Evolutionary conservation across 768 basidiomycete genomes (phyloP).

Genomic region (Pisolithus marmoratus): DNA sequence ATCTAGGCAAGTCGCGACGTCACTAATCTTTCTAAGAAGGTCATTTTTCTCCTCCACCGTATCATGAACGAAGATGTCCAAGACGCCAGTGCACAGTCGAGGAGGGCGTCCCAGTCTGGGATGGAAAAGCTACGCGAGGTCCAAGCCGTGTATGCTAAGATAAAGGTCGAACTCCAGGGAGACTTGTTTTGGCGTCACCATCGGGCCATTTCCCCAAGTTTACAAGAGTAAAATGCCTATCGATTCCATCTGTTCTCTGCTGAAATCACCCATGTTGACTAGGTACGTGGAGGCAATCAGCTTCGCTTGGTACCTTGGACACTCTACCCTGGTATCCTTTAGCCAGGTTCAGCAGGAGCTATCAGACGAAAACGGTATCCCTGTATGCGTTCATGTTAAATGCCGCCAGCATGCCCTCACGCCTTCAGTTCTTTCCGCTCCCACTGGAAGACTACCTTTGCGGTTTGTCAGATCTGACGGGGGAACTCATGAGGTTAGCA

Average conservation of each 20-base stretch:
- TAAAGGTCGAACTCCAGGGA: conserved; percentile 57
- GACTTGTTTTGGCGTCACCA: conserved; percentile 77
- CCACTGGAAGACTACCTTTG: conserved; percentile 83
- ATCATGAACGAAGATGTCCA: conserved; percentile 41
- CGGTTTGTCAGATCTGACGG: conserved; percentile 90
- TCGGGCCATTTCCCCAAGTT: conserved; percentile 66
- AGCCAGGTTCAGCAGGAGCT: conserved; percentile 62
- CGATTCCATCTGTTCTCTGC: background rate
- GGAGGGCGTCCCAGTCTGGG: conserved; percentile 45
- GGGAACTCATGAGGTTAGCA: conserved; percentile 94
- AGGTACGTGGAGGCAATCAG: conserved; percentile 88
- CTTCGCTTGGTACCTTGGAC: conserved; percentile 80
- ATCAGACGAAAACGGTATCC: conserved; percentile 51
- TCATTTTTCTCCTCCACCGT: conserved; percentile 90
- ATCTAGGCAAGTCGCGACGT: conserved; percentile 75
- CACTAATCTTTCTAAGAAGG: conserved; percentile 87
- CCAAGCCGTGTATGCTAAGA: conserved; percentile 51
- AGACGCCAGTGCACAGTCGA: conserved; percentile 23
- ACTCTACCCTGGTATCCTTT: conserved; percentile 61
- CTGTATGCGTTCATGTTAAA: conserved; percentile 43
- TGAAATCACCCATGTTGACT: conserved; percentile 13
- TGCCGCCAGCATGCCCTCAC: conserved; percentile 1
- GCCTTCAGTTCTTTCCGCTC: conserved; percentile 64
- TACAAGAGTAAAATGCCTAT: conserved; percentile 58
- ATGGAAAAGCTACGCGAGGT: conserved; percentile 64